phyloP scores from a whole-genome alignment of 2,329 filamentous ascomycete species.

The Ceratocystis smalleyi region DNA sequence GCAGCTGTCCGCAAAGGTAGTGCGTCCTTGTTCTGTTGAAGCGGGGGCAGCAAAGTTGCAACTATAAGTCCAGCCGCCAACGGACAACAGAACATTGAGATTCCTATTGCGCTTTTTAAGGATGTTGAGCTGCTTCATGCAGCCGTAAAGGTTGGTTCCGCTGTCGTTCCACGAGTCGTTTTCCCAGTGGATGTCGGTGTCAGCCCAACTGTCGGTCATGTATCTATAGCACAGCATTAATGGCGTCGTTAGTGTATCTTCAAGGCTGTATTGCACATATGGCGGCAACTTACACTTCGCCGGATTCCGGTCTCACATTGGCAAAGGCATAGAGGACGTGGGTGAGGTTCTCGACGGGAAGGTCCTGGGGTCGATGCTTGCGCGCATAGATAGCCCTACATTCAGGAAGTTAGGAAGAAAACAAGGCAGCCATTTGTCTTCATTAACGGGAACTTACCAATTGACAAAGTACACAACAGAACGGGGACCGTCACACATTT shows the following conservation, averaged over 20 bases:
- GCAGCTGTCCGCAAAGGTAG: constrained; percentile 55
- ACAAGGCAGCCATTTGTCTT: background rate
- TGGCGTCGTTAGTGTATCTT: background rate
- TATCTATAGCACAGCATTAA: constrained; percentile 23
- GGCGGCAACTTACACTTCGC: constrained; percentile 52
- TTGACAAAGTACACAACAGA: constrained; percentile 62
- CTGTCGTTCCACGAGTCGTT: constrained; percentile 54
- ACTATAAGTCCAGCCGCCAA: constrained; percentile 88
- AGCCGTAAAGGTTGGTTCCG: constrained; percentile 75
- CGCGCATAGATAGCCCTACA: constrained; percentile 67
- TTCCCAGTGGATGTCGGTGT: constrained; percentile 58
- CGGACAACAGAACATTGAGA: constrained; percentile 70
- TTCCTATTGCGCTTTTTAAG: constrained; percentile 69
- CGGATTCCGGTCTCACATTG: constrained; percentile 62
- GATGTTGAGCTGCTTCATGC: constrained; percentile 73
- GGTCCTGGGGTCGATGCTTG: constrained; percentile 69
- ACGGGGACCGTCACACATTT: constrained; percentile 34
- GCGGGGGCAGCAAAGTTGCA: constrained; percentile 65
- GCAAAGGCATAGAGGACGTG: constrained; percentile 86
- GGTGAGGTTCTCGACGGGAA: constrained; percentile 66
- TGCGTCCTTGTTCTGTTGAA: constrained; percentile 52
- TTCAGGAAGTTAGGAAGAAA: constrained; percentile 15
- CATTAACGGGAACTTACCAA: constrained; percentile 30
- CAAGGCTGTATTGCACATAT: background rate
- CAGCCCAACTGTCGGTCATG: constrained; percentile 48